Evolutionary conservation across 257 asterid genomes (phyloP).

Genomic region (Datura wrightii): DNA sequence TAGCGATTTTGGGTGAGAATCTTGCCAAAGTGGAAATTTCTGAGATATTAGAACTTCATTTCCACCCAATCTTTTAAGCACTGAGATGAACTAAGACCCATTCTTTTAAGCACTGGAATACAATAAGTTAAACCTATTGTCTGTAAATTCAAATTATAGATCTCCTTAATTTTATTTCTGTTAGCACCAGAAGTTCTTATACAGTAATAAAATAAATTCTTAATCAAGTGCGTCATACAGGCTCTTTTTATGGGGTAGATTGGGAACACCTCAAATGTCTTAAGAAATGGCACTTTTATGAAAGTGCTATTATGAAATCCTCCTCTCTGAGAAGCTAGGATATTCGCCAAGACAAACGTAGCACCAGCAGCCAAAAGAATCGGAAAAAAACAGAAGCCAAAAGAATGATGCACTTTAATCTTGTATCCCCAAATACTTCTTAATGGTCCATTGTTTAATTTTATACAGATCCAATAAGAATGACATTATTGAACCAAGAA

Average conservation of each 20-base stretch:
- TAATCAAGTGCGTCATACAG: neutral
- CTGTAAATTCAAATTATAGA: slow-evolving; percentile 19
- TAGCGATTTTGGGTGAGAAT: neutral
- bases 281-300: neutral
- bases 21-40: neutral
- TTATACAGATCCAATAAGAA: slow-evolving; percentile 17
- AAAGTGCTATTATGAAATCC: slow-evolving; percentile 3
- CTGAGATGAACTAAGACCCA: neutral
- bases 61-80: slow-evolving; percentile 15
- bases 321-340: neutral
- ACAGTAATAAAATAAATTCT: neutral
- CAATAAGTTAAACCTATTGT: neutral
- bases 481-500: neutral
- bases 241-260: neutral
- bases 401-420: neutral
- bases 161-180: slow-evolving; percentile 1
- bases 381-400: neutral
- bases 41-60: neutral
- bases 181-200: neutral
- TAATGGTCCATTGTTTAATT: neutral
- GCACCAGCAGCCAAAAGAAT: slow-evolving; percentile 9
- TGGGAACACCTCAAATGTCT: neutral
- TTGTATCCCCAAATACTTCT: slow-evolving; percentile 18
- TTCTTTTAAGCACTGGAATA: neutral
- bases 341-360: neutral